These are phyloP conservation scores for Carex littledalei DNA, from an alignment of 176 grass and related monocot genomes.

Conservation along the genomic window DNA sequence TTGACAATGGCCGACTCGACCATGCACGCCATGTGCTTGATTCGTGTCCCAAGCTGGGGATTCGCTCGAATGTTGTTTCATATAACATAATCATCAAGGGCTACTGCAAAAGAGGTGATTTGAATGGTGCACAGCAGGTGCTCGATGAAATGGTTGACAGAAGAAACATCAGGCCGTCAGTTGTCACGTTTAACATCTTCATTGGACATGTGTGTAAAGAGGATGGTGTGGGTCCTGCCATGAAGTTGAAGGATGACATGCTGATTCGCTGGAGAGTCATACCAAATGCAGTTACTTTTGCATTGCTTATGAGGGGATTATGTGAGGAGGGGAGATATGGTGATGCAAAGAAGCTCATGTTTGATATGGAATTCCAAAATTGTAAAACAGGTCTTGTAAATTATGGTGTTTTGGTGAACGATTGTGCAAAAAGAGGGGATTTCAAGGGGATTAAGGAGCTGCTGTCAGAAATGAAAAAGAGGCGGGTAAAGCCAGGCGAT, in stretches of 20 bases:
- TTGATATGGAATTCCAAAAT: constrained; percentile 93
- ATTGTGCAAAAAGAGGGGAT: constrained; percentile 33
- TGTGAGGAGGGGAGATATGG: constrained; percentile 36
- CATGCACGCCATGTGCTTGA: constrained; percentile 39
- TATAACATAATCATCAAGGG: constrained; percentile 83
- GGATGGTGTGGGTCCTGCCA: constrained; percentile 30
- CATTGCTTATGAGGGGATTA: constrained; percentile 53
- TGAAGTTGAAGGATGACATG: constrained; percentile 56
- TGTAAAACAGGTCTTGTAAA: constrained; percentile 55
- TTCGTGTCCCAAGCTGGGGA: constrained; percentile 39
- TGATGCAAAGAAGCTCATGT: constrained; percentile 75
- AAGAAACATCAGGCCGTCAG: constrained; percentile 50
- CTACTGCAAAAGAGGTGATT: constrained; percentile 30
- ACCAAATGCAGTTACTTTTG: constrained; percentile 64
- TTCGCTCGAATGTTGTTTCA: constrained; percentile 66
- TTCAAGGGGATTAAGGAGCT: constrained; percentile 26
- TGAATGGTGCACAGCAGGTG: constrained; percentile 31
- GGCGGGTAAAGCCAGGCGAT: constrained; percentile 43
- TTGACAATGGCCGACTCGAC: constrained; percentile 43
- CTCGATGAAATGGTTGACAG: constrained; percentile 72
- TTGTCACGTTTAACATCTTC: constrained; percentile 70
- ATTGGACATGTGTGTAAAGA: constrained; percentile 40
- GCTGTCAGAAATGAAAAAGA: constrained; percentile 62
- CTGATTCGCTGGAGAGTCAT: constrained; percentile 23
- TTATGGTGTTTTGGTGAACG: constrained; percentile 73